These are phyloP conservation scores for Ilyonectria mors-panacis DNA, from an alignment of 2,329 filamentous ascomycete species.

Conservation along the genomic window DNA sequence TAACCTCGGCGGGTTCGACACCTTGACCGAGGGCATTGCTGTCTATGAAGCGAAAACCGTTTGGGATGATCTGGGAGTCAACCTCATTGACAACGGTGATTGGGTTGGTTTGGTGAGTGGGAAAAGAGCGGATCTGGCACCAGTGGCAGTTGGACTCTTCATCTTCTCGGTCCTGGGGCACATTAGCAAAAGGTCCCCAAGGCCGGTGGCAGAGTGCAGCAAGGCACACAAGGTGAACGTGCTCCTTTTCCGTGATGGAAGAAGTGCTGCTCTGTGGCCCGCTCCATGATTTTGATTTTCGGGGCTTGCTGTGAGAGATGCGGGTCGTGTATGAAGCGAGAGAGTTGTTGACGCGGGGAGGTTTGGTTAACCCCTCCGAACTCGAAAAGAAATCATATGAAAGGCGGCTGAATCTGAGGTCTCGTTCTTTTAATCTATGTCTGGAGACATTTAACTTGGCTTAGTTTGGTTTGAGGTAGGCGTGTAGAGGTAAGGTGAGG, in stretches of 20 bases:
- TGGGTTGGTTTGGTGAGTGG: slow-evolving; percentile 63
- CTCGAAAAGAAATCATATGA: not conserved
- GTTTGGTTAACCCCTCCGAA: not conserved
- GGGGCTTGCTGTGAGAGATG: no score
- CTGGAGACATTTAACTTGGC: not conserved
- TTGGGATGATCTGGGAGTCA: slow-evolving; percentile 70
- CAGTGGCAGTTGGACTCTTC: slow-evolving; percentile 68
- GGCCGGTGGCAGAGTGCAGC: not conserved
- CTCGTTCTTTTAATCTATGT: not conserved
- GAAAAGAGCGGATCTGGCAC: slow-evolving; percentile 72
- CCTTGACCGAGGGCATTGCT: slow-evolving; percentile 71
- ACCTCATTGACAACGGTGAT: slow-evolving; percentile 76
- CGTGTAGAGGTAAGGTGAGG: not conserved
- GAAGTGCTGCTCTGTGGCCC: slow-evolving; percentile 63
- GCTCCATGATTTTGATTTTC: slow-evolving; percentile 58
- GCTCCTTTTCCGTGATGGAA: slow-evolving; percentile 62
- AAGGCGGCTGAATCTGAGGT: not conserved
- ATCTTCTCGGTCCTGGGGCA: slow-evolving; percentile 51
- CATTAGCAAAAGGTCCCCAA: slow-evolving; percentile 4
- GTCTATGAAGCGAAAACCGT: slow-evolving; percentile 79
- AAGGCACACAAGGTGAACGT: not conserved
- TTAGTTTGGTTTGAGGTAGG: not conserved
- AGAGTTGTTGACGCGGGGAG: not conserved
- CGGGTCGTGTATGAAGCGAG: no score
- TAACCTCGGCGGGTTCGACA: slow-evolving; percentile 71